A percentile compares a stretch with the other conserved stretches of the same genome.
phyloP scores from a whole-genome alignment of 2,329 filamentous ascomycete species.

The Fusarium sp. region DNA sequence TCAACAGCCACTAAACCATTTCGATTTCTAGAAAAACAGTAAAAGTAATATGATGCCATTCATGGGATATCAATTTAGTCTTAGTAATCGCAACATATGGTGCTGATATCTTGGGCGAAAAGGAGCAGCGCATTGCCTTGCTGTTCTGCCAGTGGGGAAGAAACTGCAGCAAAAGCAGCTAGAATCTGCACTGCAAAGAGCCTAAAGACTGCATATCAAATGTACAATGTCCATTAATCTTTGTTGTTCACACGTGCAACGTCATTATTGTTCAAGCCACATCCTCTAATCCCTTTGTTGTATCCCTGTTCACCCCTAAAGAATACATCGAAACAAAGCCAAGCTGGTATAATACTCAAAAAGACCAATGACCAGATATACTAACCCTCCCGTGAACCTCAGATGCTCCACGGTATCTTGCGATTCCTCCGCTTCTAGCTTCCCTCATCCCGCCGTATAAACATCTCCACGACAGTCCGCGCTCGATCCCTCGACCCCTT shows the following conservation, averaged over 20 bases:
- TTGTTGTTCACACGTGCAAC: not conserved
- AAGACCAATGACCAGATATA: slow-evolving; percentile 23
- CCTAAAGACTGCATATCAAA: not conserved
- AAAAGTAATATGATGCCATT: rapidly evolving
- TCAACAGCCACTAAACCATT: too few relatives aligned
- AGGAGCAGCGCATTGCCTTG: not conserved
- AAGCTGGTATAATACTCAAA: slow-evolving; percentile 21
- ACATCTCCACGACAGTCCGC: slow-evolving; percentile 75
- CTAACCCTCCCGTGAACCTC: slow-evolving; percentile 9
- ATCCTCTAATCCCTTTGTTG: slow-evolving; percentile 9
- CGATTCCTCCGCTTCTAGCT: slow-evolving; percentile 44
- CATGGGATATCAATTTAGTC: not conserved
- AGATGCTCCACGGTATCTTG: slow-evolving; percentile 30
- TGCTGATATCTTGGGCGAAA: not conserved
- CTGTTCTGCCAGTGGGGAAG: not conserved
- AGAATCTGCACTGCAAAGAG: not conserved
- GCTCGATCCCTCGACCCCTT: slow-evolving; percentile 71
- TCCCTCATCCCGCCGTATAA: slow-evolving; percentile 55
- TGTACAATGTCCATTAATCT: not conserved
- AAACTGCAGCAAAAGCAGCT: not conserved
- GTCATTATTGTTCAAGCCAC: not conserved
- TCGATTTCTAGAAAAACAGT: not conserved
- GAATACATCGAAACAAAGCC: slow-evolving; percentile 15
- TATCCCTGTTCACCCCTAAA: not conserved
- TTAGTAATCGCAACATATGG: not conserved